Evolutionary conservation across 2,329 filamentous ascomycete species (phyloP).

Genomic region (Lithohypha guttulata): DNA sequence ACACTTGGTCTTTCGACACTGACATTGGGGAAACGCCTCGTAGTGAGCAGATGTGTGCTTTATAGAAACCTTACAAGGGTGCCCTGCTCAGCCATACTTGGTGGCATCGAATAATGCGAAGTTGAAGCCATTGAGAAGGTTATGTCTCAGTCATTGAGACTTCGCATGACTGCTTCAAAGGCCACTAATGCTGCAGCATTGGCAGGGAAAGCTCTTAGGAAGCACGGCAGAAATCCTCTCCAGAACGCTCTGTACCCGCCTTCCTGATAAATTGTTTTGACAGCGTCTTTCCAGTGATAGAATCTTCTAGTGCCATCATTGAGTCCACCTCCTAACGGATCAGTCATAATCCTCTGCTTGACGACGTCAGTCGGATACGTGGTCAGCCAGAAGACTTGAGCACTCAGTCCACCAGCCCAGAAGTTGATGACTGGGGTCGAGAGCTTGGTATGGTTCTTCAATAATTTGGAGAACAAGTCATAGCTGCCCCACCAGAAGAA

Average conservation of each 20-base stretch:
- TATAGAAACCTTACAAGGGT: too few relatives aligned
- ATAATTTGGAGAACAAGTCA: slow-evolving; percentile 62
- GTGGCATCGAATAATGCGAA: too few relatives aligned
- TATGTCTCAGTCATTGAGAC: slow-evolving; percentile 28
- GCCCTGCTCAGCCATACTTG: too few relatives aligned
- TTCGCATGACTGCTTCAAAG: slow-evolving; percentile 83
- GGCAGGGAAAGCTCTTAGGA: slow-evolving; percentile 84
- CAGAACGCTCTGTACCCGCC: slow-evolving; percentile 72
- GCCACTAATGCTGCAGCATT: slow-evolving; percentile 89
- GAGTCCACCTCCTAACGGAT: slow-evolving; percentile 63
- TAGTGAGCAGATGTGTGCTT: too few relatives aligned
- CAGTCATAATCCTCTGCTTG: slow-evolving; percentile 96
- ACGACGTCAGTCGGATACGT: slow-evolving; percentile 88
- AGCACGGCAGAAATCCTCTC: slow-evolving; percentile 88
- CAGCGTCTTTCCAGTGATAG: slow-evolving; percentile 68
- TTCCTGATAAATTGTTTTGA: slow-evolving; percentile 63
- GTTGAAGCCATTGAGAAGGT: too few relatives aligned
- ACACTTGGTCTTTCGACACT: too few relatives aligned
- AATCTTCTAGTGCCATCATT: slow-evolving; percentile 60
- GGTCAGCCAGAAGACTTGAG: slow-evolving; percentile 89
- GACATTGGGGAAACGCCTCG: too few relatives aligned
- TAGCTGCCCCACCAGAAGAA: slow-evolving; percentile 99
- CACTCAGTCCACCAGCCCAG: slow-evolving; percentile 88
- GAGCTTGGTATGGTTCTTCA: slow-evolving; percentile 57
- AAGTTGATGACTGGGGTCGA: slow-evolving; percentile 81